Evolutionary conservation across 225 moss, liverwort and hornwort genomes (phyloP), one percentile per base, ranked within the genome.

Genomic region (Physcomitrium patens): DNA sequence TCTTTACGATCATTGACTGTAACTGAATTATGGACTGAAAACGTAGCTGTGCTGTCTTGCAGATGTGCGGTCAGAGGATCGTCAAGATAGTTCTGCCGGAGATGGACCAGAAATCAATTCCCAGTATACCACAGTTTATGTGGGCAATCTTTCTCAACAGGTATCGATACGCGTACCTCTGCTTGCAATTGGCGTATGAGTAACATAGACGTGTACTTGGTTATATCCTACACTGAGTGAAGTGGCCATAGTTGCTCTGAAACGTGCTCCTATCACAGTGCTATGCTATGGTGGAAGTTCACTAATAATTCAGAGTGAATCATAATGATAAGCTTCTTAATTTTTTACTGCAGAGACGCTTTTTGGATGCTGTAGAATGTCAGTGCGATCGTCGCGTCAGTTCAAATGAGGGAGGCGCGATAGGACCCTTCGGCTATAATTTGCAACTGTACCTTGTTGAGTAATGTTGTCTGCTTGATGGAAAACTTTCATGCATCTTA

Each of bases 81-180:
- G 80, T 71, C 91, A 83, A 50, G 92, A 94, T 76, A 91, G 85
- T 69, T 69, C 84, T 23, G 85, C 79, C 31, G 92, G 86, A 24
- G 92, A 94, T 72, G 80, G 84, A 71, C 96, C 96, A 61, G 94
- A 96, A 71, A 96, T 92, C 73, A 96, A 92, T 79, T 89, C 91
- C 19, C 96, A 92, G 69, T 96, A 88, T 28, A 96, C 96, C 19
- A 96, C 96, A 12, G 96, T 96, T 51, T 96, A 96, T 79, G 92
- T 96, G 41, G 96, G 96, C 58, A 96, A 96, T 74, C 84, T 96
- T 61, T 81, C 96, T 71, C 94, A 94, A 73, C 92, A 94, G 92
- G 96, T 96, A 79, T 31, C 62, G 56, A 63, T 19, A 12, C 43
- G 24, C 49, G 44, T 45, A 17, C 5, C 49, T 65, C n/a, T 53